Evolutionary conservation across 495 filamentous ascomycete species (phyloP).

Genomic region (Podospora bellae-mahoneyi): DNA sequence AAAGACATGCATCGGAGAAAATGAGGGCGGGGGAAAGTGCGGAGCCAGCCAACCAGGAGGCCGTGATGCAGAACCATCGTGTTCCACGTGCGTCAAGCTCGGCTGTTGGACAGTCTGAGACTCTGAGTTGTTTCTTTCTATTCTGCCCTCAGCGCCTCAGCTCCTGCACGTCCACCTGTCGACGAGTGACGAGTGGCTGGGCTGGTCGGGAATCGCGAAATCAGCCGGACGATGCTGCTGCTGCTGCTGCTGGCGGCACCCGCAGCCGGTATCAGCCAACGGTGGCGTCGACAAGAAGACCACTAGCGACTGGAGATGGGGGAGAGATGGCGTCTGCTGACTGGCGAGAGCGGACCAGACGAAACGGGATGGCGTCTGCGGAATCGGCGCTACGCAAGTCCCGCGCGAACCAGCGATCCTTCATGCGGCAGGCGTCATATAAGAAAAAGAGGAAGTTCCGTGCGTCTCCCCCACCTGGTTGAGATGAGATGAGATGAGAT

Average conservation of each 20-base stretch:
- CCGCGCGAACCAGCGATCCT: slow-evolving; percentile 20
- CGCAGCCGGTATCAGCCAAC: slow-evolving; percentile 15
- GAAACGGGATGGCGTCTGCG: slow-evolving; percentile 12
- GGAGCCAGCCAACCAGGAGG: slow-evolving; percentile 2
- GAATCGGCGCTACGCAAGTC: slow-evolving; percentile 14
- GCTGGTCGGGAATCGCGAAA: slow-evolving; percentile 2
- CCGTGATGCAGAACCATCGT: slow-evolving; percentile 8
- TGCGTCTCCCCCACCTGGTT: background rate
- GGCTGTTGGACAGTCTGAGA: slow-evolving; percentile 14
- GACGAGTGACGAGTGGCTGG: background rate
- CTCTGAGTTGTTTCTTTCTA: background rate
- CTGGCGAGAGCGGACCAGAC: slow-evolving; percentile 5
- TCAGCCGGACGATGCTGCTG: slow-evolving; percentile 14
- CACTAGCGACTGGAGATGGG: slow-evolving; percentile 14
- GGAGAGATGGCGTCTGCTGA: slow-evolving; percentile 6
- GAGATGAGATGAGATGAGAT: background rate
- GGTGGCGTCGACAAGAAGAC: slow-evolving; percentile 15
- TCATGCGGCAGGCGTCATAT: slow-evolving; percentile 15
- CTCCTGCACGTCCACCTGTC: slow-evolving; percentile 13
- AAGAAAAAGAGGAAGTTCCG: background rate
- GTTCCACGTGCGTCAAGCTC: slow-evolving; percentile 22
- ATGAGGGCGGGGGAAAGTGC: background rate
- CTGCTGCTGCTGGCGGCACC: slow-evolving; percentile 13
- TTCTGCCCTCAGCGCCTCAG: background rate
- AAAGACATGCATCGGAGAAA: slow-evolving; percentile 6